phyloP scores from a whole-genome alignment of 2,329 filamentous ascomycete genomes.

The Cordyceps cateniannulata region DNA sequence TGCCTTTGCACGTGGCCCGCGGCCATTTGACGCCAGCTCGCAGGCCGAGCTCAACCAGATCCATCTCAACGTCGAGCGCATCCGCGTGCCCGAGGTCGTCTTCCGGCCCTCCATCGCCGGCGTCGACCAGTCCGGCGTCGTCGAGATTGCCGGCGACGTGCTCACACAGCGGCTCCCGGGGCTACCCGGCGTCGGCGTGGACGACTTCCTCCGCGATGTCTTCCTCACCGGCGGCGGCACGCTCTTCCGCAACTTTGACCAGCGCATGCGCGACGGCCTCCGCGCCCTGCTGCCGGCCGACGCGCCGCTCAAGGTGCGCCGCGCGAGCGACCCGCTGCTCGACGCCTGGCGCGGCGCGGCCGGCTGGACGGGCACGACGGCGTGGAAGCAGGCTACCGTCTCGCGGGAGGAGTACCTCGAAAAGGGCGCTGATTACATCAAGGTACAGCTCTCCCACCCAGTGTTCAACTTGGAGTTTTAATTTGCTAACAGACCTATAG shows the following conservation, averaged over 20 bases:
- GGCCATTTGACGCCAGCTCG: slow-evolving; percentile 71
- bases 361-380: slow-evolving; percentile 62
- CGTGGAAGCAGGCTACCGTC: slow-evolving; percentile 60
- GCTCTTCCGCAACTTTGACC: slow-evolving; percentile 79
- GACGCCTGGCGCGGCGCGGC: slow-evolving; percentile 95
- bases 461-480: not conserved
- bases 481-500: slow-evolving; percentile 27
- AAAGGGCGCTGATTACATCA: slow-evolving; percentile 90
- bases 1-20: slow-evolving; percentile 81
- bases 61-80: slow-evolving; percentile 93
- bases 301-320: slow-evolving; percentile 60
- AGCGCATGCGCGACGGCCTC: slow-evolving; percentile 68
- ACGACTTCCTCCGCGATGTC: slow-evolving; percentile 73
- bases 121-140: slow-evolving; percentile 84
- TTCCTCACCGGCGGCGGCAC: slow-evolving; percentile 95
- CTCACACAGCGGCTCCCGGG: slow-evolving; percentile 70
- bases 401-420: slow-evolving; percentile 80
- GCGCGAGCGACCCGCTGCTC: slow-evolving; percentile 67
- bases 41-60: slow-evolving; percentile 79
- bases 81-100: slow-evolving; percentile 86
- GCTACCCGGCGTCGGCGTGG: slow-evolving; percentile 39
- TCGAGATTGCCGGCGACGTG: slow-evolving; percentile 89
- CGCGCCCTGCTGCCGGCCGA: slow-evolving; percentile 65
- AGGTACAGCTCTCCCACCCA: slow-evolving; percentile 42
- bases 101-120: slow-evolving; percentile 91